Conservation (phyloP, 2,329 filamentous ascomycete species). For the Cadophora gregata region DNA sequence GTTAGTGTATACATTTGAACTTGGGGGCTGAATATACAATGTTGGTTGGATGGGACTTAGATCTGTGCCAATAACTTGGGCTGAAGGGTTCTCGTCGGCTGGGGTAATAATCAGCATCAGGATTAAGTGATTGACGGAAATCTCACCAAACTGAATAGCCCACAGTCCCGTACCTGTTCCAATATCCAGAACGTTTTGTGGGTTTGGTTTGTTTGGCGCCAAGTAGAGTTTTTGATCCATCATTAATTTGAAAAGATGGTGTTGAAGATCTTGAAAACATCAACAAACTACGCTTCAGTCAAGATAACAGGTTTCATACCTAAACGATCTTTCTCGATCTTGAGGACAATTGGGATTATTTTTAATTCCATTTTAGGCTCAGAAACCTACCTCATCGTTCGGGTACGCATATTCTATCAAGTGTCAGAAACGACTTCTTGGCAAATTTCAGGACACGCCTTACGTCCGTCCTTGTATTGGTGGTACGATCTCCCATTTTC, state of each 20-base stretch:
- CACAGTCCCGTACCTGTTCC: slow-evolving; percentile 51
- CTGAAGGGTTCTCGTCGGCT: slow-evolving; percentile 36
- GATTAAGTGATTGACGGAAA: neutral
- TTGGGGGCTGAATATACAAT: slow-evolving; percentile 43
- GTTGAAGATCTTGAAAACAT: slow-evolving; percentile 30
- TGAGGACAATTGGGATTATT: neutral
- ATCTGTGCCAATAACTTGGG: slow-evolving; percentile 40
- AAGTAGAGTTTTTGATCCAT: slow-evolving; percentile 34
- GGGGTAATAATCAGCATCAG: slow-evolving; percentile 27
- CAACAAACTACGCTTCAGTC: neutral
- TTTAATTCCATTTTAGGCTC: neutral
- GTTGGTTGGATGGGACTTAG: slow-evolving; percentile 42
- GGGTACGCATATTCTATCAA: neutral
- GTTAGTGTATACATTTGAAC: slow-evolving; percentile 45
- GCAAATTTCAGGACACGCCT: neutral
- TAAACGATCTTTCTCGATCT: neutral
- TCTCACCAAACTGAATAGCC: slow-evolving; percentile 44
- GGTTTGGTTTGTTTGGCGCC: slow-evolving; percentile 39
- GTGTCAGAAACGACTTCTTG: neutral
- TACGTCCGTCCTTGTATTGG: slow-evolving; percentile 10
- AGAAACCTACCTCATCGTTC: neutral
- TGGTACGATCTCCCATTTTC: slow-evolving; percentile 18
- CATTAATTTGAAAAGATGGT: slow-evolving; percentile 34
- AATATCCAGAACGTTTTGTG: slow-evolving; percentile 47
- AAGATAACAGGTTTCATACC: neutral